Evolutionary conservation across 805 yeast species (phyloP), one percentile per base, ranked within the genome.

Genomic region (Zygosaccharomyces siamensis): DNA sequence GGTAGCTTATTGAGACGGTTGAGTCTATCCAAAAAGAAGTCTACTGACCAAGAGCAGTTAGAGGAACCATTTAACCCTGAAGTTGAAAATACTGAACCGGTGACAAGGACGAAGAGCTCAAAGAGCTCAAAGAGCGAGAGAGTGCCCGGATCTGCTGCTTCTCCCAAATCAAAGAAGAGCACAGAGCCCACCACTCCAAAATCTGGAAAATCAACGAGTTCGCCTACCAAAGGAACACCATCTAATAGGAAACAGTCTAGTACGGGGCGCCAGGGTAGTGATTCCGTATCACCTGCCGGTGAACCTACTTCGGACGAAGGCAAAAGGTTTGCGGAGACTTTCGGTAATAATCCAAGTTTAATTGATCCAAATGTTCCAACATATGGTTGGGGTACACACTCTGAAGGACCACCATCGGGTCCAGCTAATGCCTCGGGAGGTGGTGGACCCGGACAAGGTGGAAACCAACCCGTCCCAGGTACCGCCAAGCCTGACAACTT

Each of bases 321-420:
- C 18, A 41, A 5, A 26, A 21, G 44, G 12, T 61, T 61, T 49
- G 61, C 65, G 5, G 39, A 39, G 2, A 43, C 47, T 2, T 55
- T 60, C 11, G 64, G 61, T 8, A 58, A 62, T 45, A 42, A 39
- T 26, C 66, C 68, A 27, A 62, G 67, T 47, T 32, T 64, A 47
- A 53, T 64, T 5, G 66, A 64, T 33, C 66, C 67, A 14, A 45
- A 35, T 5, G 58, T 58, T 4, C 50, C 54, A 2, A 64, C 68
- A 1, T 64, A 64, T 30, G 63, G 64, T 4, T 33, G 31, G 36
- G 44, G 44, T 18, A 41, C 36, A n/a, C 36, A 41, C 10, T 16
- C 37, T 1, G 44, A 33, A 11, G 28, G 30, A 0, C 18, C 35
- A 2, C 37, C 37, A 33, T 14, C 37, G 8, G 37, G 37, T 14